Evolutionary conservation across 371 early-diverging fungal genomes (phyloP).

Genomic region (Mortierella sp.): DNA sequence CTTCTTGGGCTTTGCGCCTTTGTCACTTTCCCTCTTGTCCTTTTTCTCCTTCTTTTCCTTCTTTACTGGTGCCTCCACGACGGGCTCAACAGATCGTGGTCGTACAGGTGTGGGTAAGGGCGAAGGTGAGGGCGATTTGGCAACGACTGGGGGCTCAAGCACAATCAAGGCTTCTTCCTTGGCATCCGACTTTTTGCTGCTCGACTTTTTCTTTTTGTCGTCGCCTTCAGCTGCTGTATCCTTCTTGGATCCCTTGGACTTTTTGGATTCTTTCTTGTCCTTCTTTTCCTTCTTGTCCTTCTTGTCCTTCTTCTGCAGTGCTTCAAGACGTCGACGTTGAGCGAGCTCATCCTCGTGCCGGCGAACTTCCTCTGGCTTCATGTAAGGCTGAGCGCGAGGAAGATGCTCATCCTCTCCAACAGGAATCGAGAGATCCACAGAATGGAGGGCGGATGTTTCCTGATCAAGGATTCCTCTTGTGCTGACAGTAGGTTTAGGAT

Average conservation of each 20-base stretch:
- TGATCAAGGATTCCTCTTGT: conserved; percentile 53
- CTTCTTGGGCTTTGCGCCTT: conserved; percentile 11
- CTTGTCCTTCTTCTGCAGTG: conserved; percentile 9
- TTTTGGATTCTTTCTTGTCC: conserved; percentile 39
- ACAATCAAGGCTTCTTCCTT: conserved; percentile 31
- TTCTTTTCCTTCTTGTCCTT: conserved; percentile 42
- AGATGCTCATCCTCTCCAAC: conserved; percentile 70
- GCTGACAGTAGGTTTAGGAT: conserved; percentile 31
- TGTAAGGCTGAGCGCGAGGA: conserved; percentile 68
- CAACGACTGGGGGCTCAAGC: conserved; percentile 15
- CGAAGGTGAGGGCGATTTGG: conserved; percentile 14
- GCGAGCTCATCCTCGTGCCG: conserved; percentile 65
- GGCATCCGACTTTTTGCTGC: conserved; percentile 32
- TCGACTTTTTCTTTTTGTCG: conserved; percentile 27
- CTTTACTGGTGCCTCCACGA: conserved; percentile 24
- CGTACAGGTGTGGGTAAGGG: neutral
- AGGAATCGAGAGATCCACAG: conserved; percentile 71
- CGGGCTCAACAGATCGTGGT: conserved; percentile 20
- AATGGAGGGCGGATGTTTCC: conserved; percentile 59
- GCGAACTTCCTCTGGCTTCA: conserved; percentile 71
- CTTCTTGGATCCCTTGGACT: conserved; percentile 53
- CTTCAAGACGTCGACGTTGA: conserved; percentile 57
- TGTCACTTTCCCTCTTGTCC: conserved; percentile 10
- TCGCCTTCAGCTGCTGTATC: conserved; percentile 39
- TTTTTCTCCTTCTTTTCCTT: conserved; percentile 31